Evolutionary conservation across 2,329 filamentous ascomycete genomes (phyloP).

Genomic region (Allantophomopsis cytisporea): DNA sequence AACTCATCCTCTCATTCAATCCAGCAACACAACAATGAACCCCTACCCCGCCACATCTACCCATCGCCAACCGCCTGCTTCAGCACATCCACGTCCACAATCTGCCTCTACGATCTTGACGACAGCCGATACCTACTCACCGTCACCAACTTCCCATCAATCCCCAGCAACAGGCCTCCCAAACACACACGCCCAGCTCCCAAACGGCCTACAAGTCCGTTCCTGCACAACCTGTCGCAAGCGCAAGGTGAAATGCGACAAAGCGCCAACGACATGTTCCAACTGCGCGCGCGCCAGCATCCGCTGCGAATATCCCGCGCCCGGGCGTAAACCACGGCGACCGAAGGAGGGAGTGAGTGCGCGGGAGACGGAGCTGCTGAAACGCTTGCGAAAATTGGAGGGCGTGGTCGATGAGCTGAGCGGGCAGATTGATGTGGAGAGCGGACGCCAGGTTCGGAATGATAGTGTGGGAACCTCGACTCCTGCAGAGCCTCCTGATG

Average conservation of each 20-base stretch:
- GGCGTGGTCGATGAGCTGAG: slow-evolving; percentile 61
- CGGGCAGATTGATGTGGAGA: slow-evolving; percentile 34
- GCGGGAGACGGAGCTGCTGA: slow-evolving; percentile 55
- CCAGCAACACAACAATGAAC: too few relatives aligned
- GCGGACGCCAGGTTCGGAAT: too few relatives aligned
- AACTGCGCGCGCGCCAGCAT: slow-evolving; percentile 61
- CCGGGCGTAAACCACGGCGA: slow-evolving; percentile 58
- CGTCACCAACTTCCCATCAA: too few relatives aligned
- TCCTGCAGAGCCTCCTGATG: too few relatives aligned
- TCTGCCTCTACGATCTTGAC: too few relatives aligned
- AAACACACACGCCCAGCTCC: background rate
- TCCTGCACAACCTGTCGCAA: slow-evolving; percentile 36
- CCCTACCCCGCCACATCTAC: too few relatives aligned
- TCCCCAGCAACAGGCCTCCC: too few relatives aligned
- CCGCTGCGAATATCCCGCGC: slow-evolving; percentile 61
- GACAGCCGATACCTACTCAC: too few relatives aligned
- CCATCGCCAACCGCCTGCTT: too few relatives aligned
- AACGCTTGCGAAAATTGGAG: slow-evolving; percentile 58
- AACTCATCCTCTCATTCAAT: too few relatives aligned
- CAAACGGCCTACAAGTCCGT: slow-evolving; percentile 14
- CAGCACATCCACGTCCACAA: too few relatives aligned
- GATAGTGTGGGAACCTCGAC: too few relatives aligned
- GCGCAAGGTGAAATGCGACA: slow-evolving; percentile 66
- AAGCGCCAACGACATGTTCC: slow-evolving; percentile 55
- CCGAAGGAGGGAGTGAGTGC: slow-evolving; percentile 50